Evolutionary conservation across 2,329 filamentous ascomycete species (phyloP).

Genomic region (Colletotrichum karsti): DNA sequence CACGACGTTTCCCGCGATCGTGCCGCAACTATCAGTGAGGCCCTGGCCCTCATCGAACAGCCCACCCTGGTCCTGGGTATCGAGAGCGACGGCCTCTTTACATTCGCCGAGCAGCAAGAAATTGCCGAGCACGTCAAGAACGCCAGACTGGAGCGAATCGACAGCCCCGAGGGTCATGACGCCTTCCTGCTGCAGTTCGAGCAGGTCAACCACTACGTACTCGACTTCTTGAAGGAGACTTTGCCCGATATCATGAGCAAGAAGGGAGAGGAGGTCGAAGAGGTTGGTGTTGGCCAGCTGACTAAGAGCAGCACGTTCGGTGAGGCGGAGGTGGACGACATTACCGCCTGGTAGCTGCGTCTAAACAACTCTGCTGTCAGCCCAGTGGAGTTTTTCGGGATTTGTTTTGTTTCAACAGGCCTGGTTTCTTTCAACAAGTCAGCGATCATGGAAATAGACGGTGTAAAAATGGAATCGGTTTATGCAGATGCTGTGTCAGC

Average conservation of each 20-base stretch:
- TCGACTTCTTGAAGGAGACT: constrained; percentile 83
- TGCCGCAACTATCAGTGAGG: constrained; percentile 72
- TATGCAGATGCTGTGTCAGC: background rate
- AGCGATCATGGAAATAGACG: constrained; percentile 17
- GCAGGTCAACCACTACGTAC: constrained; percentile 89
- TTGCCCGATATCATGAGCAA: constrained; percentile 88
- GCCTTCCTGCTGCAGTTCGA: constrained; percentile 97
- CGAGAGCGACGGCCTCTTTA: constrained; percentile 94
- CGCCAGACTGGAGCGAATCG: constrained; percentile 83
- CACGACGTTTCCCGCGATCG: constrained; percentile 91
- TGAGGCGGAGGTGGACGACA: constrained; percentile 95
- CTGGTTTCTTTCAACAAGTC: constrained; percentile 27
- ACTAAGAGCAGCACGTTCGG: constrained; percentile 93
- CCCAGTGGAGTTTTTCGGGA: background rate
- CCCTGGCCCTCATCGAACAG: constrained; percentile 84
- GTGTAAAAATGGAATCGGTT: background rate
- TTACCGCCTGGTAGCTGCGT: constrained; percentile 82
- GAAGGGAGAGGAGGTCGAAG: constrained; percentile 56
- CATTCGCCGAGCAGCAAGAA: constrained; percentile 95
- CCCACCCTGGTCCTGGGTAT: constrained; percentile 93
- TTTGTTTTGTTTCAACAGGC: constrained; percentile 18
- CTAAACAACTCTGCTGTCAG: too few species aligned
- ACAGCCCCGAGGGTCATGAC: constrained; percentile 94
- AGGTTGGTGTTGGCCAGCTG: constrained; percentile 65
- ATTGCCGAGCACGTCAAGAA: constrained; percentile 83